Evolutionary conservation across 2,329 filamentous ascomycete genomes (phyloP).

Genomic region (Alternaria arborescens): DNA sequence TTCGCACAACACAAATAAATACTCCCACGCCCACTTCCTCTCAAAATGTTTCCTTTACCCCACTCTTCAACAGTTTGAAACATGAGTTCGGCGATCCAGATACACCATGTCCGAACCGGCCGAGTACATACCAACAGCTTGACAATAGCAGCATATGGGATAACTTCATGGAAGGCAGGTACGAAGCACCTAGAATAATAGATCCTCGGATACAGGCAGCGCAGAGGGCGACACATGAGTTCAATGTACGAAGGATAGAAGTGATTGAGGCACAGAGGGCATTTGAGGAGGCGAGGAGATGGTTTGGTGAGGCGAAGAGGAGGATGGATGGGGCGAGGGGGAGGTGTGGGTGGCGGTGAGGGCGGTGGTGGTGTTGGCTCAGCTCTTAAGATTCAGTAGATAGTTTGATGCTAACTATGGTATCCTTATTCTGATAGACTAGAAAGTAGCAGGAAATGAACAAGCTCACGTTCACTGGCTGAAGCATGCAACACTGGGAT

Average conservation of each 20-base stretch:
- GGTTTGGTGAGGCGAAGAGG: conserved; percentile 11
- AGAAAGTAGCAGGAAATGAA: no score
- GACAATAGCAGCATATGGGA: background rate
- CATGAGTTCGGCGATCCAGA: background rate
- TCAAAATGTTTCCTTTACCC: background rate
- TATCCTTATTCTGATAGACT: no score
- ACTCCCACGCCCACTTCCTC: background rate
- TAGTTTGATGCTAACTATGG: background rate
- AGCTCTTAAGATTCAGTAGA: background rate
- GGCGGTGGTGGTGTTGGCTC: background rate
- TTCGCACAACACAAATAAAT: background rate
- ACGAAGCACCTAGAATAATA: background rate
- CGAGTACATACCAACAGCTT: background rate
- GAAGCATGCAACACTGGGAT: no score
- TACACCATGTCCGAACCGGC: background rate
- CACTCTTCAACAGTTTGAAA: background rate
- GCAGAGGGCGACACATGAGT: conserved; percentile 16
- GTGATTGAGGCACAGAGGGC: conserved; percentile 5
- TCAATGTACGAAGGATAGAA: conserved; percentile 13
- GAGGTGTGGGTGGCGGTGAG: background rate
- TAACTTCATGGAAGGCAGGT: background rate
- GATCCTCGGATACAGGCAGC: conserved; percentile 6
- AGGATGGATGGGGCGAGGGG: conserved; percentile 11
- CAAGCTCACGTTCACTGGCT: no score
- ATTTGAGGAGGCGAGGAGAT: conserved; percentile 6